These are phyloP conservation scores for Cryphonectria parasitica DNA, from an alignment of 2,329 filamentous ascomycete genomes.

Conservation along the genomic window DNA sequence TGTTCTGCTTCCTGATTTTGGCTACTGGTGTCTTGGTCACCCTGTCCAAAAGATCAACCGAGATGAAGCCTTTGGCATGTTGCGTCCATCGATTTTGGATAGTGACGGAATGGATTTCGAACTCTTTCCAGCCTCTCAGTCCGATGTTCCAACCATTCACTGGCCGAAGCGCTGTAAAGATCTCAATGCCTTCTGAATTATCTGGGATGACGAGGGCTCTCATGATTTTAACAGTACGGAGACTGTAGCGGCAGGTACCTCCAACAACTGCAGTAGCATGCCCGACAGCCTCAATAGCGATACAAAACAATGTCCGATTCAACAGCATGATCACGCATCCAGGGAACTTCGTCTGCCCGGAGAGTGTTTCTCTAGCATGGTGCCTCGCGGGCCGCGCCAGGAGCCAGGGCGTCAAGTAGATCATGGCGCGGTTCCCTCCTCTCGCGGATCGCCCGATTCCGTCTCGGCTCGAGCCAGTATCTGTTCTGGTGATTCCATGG, in stretches of 20 bases:
- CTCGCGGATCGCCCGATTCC: constrained; percentile 40
- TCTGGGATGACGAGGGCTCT: neutral
- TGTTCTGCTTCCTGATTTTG: too few relatives aligned
- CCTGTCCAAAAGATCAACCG: too few relatives aligned
- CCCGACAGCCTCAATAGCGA: constrained; percentile 8
- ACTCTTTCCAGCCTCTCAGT: neutral
- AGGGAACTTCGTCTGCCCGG: constrained; percentile 18
- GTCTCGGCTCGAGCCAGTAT: constrained; percentile 44
- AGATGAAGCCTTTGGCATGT: too few relatives aligned
- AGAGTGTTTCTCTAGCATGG: constrained; percentile 41
- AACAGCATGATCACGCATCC: constrained; percentile 4
- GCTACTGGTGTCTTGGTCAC: too few relatives aligned
- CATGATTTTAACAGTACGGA: neutral
- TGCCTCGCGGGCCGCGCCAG: constrained; percentile 36
- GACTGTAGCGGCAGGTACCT: neutral
- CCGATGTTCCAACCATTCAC: too few relatives aligned
- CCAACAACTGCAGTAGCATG: neutral
- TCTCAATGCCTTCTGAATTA: neutral
- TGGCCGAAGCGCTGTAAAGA: neutral
- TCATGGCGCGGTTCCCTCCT: constrained; percentile 43
- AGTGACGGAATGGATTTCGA: neutral
- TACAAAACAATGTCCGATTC: neutral
- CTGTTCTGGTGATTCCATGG: constrained; percentile 49
- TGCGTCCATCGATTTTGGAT: too few relatives aligned
- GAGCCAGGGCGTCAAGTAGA: constrained; percentile 41